Percentiles rank a stretch among this genome's conserved stretches.
These are phyloP conservation scores for Calamus simplicifolius DNA, from an alignment of 176 grass and related monocot genomes.

Conservation along the genomic window DNA sequence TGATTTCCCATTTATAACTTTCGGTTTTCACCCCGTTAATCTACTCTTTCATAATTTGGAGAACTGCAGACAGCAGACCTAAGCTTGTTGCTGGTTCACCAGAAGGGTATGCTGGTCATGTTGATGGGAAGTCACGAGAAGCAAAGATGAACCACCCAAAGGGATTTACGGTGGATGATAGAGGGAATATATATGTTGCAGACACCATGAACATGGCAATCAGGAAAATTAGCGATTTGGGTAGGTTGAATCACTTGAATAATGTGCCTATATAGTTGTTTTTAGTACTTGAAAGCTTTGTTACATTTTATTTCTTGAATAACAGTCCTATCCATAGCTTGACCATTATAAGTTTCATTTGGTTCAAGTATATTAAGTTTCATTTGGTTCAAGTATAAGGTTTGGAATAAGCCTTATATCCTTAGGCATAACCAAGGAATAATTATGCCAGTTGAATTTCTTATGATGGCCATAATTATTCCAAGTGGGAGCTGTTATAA, in stretches of 20 bases:
- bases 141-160: conserved; percentile 96
- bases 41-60: neutral
- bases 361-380: too few relatives aligned
- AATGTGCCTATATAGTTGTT: conserved; percentile 3
- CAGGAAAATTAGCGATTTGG: conserved; percentile 96
- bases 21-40: neutral
- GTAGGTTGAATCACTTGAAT: conserved; percentile 46
- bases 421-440: too few relatives aligned
- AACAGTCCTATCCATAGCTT: too few relatives aligned
- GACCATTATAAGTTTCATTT: too few relatives aligned
- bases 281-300: too few relatives aligned
- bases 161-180: conserved; percentile 77
- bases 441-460: too few relatives aligned
- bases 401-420: too few relatives aligned
- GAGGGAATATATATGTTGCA: conserved; percentile 91
- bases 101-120: conserved; percentile 78
- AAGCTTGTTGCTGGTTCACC: conserved; percentile 84
- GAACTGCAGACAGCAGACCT: conserved; percentile 75
- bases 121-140: conserved; percentile 76
- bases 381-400: too few relatives aligned
- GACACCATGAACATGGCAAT: conserved; percentile 97
- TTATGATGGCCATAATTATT: too few relatives aligned
- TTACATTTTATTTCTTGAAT: too few relatives aligned
- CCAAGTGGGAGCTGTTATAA: too few relatives aligned
- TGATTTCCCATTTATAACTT: neutral